phyloP scores from a whole-genome alignment of 1,284 basidiomycete species.

The Pyrrhoderma lamaoense region DNA sequence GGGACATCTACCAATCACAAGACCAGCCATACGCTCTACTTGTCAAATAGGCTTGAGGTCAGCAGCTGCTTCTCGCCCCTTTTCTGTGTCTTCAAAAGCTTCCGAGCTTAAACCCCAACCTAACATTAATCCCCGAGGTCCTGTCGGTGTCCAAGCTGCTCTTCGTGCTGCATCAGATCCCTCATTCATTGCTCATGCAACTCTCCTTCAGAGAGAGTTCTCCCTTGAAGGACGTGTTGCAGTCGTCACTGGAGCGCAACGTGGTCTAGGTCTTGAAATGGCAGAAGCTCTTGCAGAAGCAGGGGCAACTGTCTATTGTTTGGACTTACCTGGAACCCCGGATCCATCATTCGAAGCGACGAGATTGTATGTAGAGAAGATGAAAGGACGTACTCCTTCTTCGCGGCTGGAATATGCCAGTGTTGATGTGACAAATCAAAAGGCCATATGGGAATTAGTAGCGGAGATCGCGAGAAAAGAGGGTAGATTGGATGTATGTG shows the following conservation, averaged over 20 bases:
- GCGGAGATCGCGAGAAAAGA: conserved; percentile 57
- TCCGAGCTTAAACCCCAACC: conserved; percentile 38
- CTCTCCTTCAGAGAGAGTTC: conserved; percentile 68
- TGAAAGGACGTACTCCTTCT: conserved; percentile 31
- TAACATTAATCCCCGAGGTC: conserved; percentile 48
- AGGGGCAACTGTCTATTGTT: conserved; percentile 70
- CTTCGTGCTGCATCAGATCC: conserved; percentile 35
- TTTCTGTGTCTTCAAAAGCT: too few relatives aligned
- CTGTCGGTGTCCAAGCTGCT: conserved; percentile 56
- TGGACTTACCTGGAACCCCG: conserved; percentile 63
- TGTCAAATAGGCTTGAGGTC: too few relatives aligned
- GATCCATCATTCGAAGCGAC: conserved; percentile 60
- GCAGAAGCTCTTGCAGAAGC: conserved; percentile 71
- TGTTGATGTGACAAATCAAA: conserved; percentile 59
- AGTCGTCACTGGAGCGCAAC: conserved; percentile 71
- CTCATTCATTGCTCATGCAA: conserved; percentile 31
- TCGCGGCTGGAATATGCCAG: conserved; percentile 58
- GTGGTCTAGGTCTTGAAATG: conserved; percentile 80
- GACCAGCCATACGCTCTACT: too few relatives aligned
- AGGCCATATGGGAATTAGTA: conserved; percentile 46
- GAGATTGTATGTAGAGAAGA: conserved; percentile 41
- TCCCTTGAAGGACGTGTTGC: conserved; percentile 64
- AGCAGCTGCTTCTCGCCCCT: too few relatives aligned
- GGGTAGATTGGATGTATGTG: conserved; percentile 62
- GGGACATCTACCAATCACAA: too few relatives aligned